Conservation (phyloP, 805 yeast species). For the Kluyveromyces aestuarii region DNA sequence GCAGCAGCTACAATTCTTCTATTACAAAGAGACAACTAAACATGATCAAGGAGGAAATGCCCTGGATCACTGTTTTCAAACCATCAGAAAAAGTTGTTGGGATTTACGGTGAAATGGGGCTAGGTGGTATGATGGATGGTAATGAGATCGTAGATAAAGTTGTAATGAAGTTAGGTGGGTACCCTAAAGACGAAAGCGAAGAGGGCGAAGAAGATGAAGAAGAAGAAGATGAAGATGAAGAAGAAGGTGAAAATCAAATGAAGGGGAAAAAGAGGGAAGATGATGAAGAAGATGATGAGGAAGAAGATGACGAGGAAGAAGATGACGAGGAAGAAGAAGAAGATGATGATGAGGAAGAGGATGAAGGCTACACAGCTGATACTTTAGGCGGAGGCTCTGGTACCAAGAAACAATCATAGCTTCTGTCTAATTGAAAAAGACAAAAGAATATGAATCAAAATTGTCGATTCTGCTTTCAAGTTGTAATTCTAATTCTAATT, state of each 20-base stretch:
- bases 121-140: conserved; percentile 99
- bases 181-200: conserved; percentile 47
- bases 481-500: no score
- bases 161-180: conserved; percentile 59
- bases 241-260: conserved; percentile 26
- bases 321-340: conserved; percentile 39
- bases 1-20: conserved; percentile 82
- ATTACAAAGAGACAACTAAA: conserved; percentile 77
- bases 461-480: no score
- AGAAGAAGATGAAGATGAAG: conserved; percentile 31
- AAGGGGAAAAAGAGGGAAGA: conserved; percentile 41
- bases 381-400: not conserved
- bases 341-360: conserved; percentile 34
- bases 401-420: not conserved
- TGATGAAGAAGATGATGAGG: conserved; percentile 37
- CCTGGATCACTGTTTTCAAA: conserved; percentile 86
- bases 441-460: no score
- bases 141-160: conserved; percentile 84
- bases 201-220: conserved; percentile 39
- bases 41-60: conserved; percentile 79
- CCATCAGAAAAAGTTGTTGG: conserved; percentile 94
- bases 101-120: conserved; percentile 94
- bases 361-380: conserved; percentile 21
- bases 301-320: conserved; percentile 36
- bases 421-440: not conserved